phyloP scores from a whole-genome alignment of 2,329 filamentous ascomycete species.

The Scedosporium minutisporum region DNA sequence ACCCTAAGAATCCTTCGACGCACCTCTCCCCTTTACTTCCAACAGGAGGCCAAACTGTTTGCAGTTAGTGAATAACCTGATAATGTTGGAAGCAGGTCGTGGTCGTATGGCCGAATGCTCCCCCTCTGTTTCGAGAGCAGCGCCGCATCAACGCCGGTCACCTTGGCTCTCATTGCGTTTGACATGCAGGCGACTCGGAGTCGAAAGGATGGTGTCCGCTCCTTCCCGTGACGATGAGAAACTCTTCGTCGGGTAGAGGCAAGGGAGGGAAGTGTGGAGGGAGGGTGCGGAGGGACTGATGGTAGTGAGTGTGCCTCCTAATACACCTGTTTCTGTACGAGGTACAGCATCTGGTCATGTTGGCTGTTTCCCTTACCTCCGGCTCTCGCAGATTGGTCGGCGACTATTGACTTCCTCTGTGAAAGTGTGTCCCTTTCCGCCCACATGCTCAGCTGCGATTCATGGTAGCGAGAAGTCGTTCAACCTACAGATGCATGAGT shows the following conservation, averaged over 20 bases:
- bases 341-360: neutral
- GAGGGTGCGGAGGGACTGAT: neutral
- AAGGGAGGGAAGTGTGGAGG: neutral
- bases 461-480: slow-evolving; percentile 1
- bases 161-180: neutral
- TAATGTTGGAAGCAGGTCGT: neutral
- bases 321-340: neutral
- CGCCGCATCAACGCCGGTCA: neutral
- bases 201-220: neutral
- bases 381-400: neutral
- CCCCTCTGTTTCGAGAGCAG: neutral
- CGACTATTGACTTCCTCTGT: neutral
- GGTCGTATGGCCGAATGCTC: neutral
- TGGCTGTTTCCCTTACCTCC: neutral
- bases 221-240: no score
- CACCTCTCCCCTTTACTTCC: no score
- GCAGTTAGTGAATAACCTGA: neutral
- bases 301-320: neutral
- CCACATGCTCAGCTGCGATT: neutral
- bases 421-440: neutral
- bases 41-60: neutral
- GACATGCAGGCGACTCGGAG: neutral
- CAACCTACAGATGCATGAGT: neutral
- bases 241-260: neutral
- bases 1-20: no score